These are phyloP conservation scores for Fusarium torreyae DNA, from an alignment of 2,329 filamentous ascomycete species.

Conservation along the genomic window DNA sequence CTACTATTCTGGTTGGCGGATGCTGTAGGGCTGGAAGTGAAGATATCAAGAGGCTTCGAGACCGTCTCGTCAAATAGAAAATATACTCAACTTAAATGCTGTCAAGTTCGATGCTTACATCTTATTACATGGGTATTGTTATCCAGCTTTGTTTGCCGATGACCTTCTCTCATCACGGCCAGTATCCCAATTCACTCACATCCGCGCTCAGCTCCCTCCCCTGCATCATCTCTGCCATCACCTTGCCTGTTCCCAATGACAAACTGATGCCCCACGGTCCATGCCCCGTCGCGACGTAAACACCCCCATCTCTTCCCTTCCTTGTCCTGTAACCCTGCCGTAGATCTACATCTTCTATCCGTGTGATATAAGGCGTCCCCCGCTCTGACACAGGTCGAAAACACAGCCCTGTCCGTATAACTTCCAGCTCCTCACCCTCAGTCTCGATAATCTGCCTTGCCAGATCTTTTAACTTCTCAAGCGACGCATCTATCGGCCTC, in stretches of 20 bases:
- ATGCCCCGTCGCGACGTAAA: slow-evolving; percentile 81
- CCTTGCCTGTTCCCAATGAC: slow-evolving; percentile 77
- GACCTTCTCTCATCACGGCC: slow-evolving; percentile 9
- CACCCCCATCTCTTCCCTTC: slow-evolving; percentile 67
- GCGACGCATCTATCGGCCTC: slow-evolving; percentile 48
- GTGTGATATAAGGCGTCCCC: slow-evolving; percentile 74
- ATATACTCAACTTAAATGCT: neutral
- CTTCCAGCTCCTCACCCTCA: slow-evolving; percentile 66
- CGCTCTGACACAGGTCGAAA: slow-evolving; percentile 78
- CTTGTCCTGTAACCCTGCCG: slow-evolving; percentile 63
- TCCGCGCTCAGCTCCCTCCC: slow-evolving; percentile 72
- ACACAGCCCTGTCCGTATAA: slow-evolving; percentile 77
- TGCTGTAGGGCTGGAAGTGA: slow-evolving; percentile 66
- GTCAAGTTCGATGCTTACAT: neutral
- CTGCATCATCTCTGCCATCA: slow-evolving; percentile 79
- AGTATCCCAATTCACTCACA: slow-evolving; percentile 56
- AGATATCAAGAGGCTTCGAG: slow-evolving; percentile 54
- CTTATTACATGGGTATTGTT: slow-evolving; percentile 1
- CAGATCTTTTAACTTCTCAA: slow-evolving; percentile 65
- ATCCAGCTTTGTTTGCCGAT: neutral
- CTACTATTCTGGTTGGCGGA: slow-evolving; percentile 65
- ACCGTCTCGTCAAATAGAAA: slow-evolving; percentile 30
- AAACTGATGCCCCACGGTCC: slow-evolving; percentile 81
- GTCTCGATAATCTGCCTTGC: slow-evolving; percentile 64
- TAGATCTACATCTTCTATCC: slow-evolving; percentile 70